Evolutionary conservation across 2,329 filamentous ascomycete genomes (phyloP), one percentile per base, ranked within the genome.

Genomic region (Tympanopsis confertula): DNA sequence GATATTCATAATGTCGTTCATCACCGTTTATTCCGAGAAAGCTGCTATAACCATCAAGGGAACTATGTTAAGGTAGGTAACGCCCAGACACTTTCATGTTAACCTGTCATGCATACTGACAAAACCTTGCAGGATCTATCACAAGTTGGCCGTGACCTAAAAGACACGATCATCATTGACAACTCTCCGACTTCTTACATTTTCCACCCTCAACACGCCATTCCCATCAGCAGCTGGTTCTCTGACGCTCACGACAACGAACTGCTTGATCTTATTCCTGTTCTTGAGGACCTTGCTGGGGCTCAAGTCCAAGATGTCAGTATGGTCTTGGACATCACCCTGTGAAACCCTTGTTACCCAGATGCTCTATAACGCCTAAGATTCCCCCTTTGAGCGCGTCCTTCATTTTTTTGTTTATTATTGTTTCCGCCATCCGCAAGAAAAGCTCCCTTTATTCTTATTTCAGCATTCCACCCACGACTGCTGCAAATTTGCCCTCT

Each of bases 171-270:
- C 56, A 98, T 98, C 58, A 98, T 98, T 54, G 91, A 98, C 67
- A 98, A 98, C 63, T 96, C 91, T 35, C 91, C 91, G 2, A 98
- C 91, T 4, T 96, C 89, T 12, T 98, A 98, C 67, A 96, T 98
- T 52, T 98, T 98, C 73, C 91, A 98, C 57, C 91, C 91, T 18
- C 89, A 98, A 66, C 91, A 98, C 59, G 91, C 91, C 43, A 89
- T 98, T 36, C 91, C 91, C 19, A 98, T 98, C 65, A 95, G 88
- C 74, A 96, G 89, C 70, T 98, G 91, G 91, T 98, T 98, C 66
- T 95, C 88, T 47, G 91, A 98, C 63, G 91, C 91, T 44, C 91
- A 98, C 62, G 91, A 98, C 66, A 98, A 98, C 63, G 91, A 98
- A 70, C 73, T 98, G 44, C 71, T 98, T 53, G 91, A 98, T 58